Base-by-base conservation (phyloP, 169 alveolate species). In the Plasmodium knowlesi region DNA sequence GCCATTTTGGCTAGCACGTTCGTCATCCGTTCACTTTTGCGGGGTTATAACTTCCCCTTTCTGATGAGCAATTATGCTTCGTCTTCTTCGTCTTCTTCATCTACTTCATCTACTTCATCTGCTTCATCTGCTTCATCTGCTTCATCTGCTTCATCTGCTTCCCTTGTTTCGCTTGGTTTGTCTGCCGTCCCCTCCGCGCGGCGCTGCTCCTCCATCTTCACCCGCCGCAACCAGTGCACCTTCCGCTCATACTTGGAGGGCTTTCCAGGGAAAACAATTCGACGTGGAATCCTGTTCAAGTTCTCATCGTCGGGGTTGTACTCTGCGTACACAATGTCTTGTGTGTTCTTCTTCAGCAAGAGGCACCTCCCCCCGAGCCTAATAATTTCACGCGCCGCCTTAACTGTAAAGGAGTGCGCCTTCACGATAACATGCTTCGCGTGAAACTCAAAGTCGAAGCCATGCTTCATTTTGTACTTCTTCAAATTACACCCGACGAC, bases 361-460 rank as follows among this genome's bases (percentile, higher is more conserved):
- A 96, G 37, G 88, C 97, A 96, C 72, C 89, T 46, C 12, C 97
- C 97, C 0, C 97, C 97, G 37, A 73, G 82, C 46, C 82, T 95
- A 92, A 94, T 94, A 53, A 96, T 96, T 82, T 93, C 97, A 80
- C 92, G 74, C 22, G 97, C 97, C 19, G 97, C 97, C 3, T 96
- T 92, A 28, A 76, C 93, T 8, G 97, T 95, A 90, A 85, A 96
- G 22, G 97, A 95, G 53, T 96, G 97, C 12, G 97, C 97, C 96
- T 94, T 88, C 14, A 85, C 90, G n/a, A 79, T n/a, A n/a, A 88
- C 91, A 81, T 86, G 19, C 76, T 83, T 79, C 32, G 94, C 94
- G 53, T 57, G 73, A 86, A 73, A 84, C 61, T 82, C 41, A 67
- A 81, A 93, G 90, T 93, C 90, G 46, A 32, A 73, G 28, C 84